These are phyloP conservation scores for Ceratobasidium theobromae DNA, from an alignment of 1,284 basidiomycete genomes.

Conservation along the genomic window DNA sequence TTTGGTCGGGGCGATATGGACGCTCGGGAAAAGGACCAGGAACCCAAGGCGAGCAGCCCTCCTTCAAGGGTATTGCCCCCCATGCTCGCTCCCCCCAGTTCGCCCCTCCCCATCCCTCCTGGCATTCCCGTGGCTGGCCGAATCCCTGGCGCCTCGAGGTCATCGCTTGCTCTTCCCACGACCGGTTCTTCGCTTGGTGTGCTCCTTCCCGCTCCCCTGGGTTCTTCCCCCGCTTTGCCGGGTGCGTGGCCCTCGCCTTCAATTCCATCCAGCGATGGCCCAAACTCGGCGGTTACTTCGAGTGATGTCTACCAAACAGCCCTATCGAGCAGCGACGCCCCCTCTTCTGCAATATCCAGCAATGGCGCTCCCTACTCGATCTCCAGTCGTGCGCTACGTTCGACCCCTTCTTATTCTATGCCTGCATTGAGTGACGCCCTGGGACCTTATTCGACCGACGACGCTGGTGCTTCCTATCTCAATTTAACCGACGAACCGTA, in stretches of 20 bases:
- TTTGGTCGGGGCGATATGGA: conserved; percentile 9
- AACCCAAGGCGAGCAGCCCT: background rate
- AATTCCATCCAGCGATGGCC: background rate
- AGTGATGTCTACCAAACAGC: background rate
- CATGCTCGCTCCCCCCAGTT: conserved; percentile 10
- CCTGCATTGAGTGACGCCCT: too few species aligned
- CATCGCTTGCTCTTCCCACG: background rate
- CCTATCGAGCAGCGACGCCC: too few species aligned
- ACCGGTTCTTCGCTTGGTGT: background rate
- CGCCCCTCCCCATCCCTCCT: conserved; percentile 2
- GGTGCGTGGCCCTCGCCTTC: background rate
- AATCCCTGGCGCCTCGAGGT: background rate
- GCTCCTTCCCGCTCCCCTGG: background rate
- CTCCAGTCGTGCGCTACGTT: background rate
- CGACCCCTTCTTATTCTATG: background rate
- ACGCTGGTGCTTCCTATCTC: background rate
- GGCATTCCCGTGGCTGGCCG: background rate
- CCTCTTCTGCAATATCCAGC: too few species aligned
- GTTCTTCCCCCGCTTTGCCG: background rate
- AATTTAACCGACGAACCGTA: background rate
- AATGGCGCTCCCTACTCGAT: too few species aligned
- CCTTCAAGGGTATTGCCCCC: conserved; percentile 19
- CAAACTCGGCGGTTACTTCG: background rate
- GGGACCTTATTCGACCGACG: too few species aligned
- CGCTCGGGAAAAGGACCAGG: background rate